These are phyloP conservation scores for Mycena amicta DNA, from an alignment of 768 basidiomycete species.

Conservation along the genomic window DNA sequence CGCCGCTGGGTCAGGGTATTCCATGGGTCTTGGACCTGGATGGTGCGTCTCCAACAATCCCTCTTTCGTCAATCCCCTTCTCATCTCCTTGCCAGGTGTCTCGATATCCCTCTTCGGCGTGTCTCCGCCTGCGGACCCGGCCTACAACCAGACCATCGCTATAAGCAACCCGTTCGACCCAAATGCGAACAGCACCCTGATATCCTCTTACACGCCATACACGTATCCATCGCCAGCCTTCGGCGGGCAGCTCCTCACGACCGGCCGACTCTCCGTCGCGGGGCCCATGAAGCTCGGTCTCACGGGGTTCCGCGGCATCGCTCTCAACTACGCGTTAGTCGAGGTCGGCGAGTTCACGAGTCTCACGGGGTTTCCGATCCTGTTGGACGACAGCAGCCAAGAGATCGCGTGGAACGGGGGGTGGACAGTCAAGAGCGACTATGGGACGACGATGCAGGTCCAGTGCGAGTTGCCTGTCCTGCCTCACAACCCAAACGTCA, in stretches of 20 bases:
- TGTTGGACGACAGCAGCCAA: constrained; percentile 14
- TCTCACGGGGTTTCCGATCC: constrained; percentile 12
- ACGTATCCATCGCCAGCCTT: neutral
- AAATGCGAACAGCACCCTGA: neutral
- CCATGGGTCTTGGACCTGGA: constrained; percentile 4
- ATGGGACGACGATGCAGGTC: neutral
- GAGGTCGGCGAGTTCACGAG: constrained; percentile 3
- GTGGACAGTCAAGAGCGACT: too few relatives aligned
- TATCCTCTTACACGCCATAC: neutral
- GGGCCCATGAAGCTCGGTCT: neutral
- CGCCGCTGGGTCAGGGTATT: neutral
- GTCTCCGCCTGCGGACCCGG: neutral
- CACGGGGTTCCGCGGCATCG: constrained; percentile 1
- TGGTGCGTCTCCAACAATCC: too few relatives aligned
- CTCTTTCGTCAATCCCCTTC: neutral
- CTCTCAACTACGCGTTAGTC: constrained; percentile 15
- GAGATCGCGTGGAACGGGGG: constrained; percentile 17
- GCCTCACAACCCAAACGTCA: neutral
- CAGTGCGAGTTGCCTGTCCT: neutral
- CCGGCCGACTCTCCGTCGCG: neutral
- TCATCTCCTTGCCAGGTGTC: too few relatives aligned
- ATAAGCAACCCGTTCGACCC: neutral
- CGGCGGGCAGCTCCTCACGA: constrained; percentile 1
- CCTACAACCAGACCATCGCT: constrained; percentile 6
- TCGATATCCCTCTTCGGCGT: too few relatives aligned